Evolutionary conservation across 345 rosid genomes (phyloP), one percentile per base, ranked within the genome.

Genomic region (Mangifera indica): DNA sequence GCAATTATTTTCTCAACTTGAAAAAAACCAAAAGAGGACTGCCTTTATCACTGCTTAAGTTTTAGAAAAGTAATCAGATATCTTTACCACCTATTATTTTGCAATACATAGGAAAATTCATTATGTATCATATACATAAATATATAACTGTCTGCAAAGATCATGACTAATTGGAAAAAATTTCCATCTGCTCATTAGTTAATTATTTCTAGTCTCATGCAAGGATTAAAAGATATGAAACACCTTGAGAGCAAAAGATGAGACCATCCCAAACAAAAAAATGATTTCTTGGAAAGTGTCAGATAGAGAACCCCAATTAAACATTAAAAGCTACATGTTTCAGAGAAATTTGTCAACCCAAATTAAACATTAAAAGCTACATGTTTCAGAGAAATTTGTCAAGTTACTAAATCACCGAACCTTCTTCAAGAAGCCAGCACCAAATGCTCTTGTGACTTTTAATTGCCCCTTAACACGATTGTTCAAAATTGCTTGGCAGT

Each of bases 401-500:
- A 37, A 37, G 42, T 6, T 37, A 37, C 52, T 53, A 65, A 9
- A 57, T 64, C 67, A 60, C 78, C 84, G 65, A n/a, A 89, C 98
- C 93, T 89, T 93, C 87, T 93, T 93, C 72, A 93, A 83, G 84
- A 93, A 93, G 21, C 91, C 92, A 59, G 97, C 98, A 68, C 97
- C 98, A 66, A 93, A 93, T 37, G 98, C 96, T 83, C 98, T 79
- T 45, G 97, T 93, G 74, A 91, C 97, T 87, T 91, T 93, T 69
- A 93, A 73, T 78, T 91, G 97, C 42, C 98, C 98, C 82, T 93
- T 93, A 59, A 91, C 97, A 78, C 98, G 80, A 81, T 86, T 93
- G 76, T 93, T 93, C 56, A 89, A 77, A 80, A 93, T 79, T 3
- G 94, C 87, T 76, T 91, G 91, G 70, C 77, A 78, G 74, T 93